Base-by-base conservation (phyloP, 1,284 basidiomycete species). In the Coniferiporia sulphurascens region DNA sequence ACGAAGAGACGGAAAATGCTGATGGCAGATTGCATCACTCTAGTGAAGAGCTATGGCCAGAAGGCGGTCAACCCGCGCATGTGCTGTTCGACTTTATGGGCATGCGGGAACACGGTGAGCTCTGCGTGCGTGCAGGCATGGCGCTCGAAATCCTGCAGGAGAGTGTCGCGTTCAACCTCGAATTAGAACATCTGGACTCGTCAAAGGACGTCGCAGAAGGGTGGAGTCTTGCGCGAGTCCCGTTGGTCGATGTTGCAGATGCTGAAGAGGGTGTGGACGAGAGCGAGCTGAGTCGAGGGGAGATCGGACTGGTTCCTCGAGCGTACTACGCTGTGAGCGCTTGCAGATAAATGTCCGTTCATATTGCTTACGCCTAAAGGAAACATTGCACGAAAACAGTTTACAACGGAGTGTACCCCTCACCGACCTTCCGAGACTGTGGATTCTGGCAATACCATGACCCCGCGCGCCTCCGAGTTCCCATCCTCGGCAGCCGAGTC, bases 21-120 rank as follows among this genome's bases (percentile, higher is more conserved):
- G 27, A 27, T 5, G 3, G 8, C 41, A 12, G 41, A 7, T n/a
- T 43, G 41, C 10, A 13, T 12, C 41, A 43, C 12, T 12, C 41
- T 13, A n/a, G 41, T 57, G 73, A 77, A 15, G 72, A 69, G n/a
- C 68, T 67, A 65, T 7, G 68, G 67, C 19, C 58, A 60, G 10
- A 36, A 49, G 32, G 48, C 34, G 74, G 75, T 6, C 76, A 77
- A 43, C 72, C 79, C 41, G 89, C 87, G 17, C 77, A 84, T 35
- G 85, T 86, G 13, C 72, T 91, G 22, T 90, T 87, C 68, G 73
- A 79, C 36, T 91, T 93, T 68, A 78, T 84, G 64, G 89, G 91
- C 48, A 86, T 89, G 67, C 71, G 78, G 0, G 84, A 87, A 65
- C 89, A 86, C 66, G 76, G 84, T 55, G 90, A 91, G 72, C 76